Evolutionary conservation across 2,329 filamentous ascomycete species (phyloP), one percentile per base, ranked within the genome.

Genomic region (Phaeomoniella chlamydospora): DNA sequence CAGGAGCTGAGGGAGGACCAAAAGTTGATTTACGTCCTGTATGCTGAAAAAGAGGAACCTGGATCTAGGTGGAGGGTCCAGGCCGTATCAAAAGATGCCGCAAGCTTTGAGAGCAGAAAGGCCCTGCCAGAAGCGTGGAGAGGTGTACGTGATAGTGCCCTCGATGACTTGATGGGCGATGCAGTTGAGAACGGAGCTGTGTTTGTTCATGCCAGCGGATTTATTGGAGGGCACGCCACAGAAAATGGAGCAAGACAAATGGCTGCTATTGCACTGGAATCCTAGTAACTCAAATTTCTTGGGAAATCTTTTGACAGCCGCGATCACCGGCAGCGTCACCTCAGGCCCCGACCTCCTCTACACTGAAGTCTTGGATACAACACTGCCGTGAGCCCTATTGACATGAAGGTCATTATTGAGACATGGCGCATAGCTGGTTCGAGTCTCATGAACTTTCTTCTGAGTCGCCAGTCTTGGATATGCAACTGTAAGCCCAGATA

Each of bases 161-260:
- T 98, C 36, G 84, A 88, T 56, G 70, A 72, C 46, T 48, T 64
- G 13, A 48, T 65, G 37, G 56, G 56, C 3, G 48, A 49, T 3
- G 57, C 59, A 41, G 52, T 53, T n/a, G 51, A 61, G 38, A 55
- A 55, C 31, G 63, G 87, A 4, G 78, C 83, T 43, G 78, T 98
- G 17, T 98, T 98, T 55, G 81, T 94, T 18, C 90, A 98, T 55
- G 87, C 87, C 3, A 79, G 80, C 36, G 90, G 90, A 17, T 98
- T 98, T 62, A 96, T 96, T 52, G 90, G 90, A 13, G 90, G 90
- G 2, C 92, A 94, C 61, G 80, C 82, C 68, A 92, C 81, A 0
- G 90, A 82, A 50, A 84, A 93, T 42, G 90, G 90, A 18, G 87
- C 77, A 16, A 71, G 84, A 55, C 74, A 77, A 39, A 93, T 96